Evolutionary conservation across 495 filamentous ascomycete species (phyloP), one percentile per base, ranked within the genome.

Genomic region (Penicillium soppii): DNA sequence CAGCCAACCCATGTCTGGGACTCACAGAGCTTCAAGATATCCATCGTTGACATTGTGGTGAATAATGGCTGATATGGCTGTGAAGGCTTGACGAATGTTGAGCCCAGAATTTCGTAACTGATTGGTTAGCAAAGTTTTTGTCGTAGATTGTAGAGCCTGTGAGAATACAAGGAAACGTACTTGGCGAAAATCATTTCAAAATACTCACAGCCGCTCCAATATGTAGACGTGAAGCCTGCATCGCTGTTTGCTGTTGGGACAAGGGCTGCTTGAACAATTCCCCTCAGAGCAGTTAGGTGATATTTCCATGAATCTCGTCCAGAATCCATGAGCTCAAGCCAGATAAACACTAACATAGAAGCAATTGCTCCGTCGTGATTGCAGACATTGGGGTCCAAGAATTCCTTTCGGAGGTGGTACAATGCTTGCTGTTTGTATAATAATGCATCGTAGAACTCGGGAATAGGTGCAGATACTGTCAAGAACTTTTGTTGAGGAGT

Each of bases 301-400:
- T 42, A 49, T 47, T 36, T 53, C 58, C 54, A 61, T 7, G 50
- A 47, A 17, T 61, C 30, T 40, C 32, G 43, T 22, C 58, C 53
- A n/a, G 50, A 55, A 32, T 57, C 54, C 46, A 61, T 57, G 0
- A 53, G 36, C 5, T 57, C 54, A n/a, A 52, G 40, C 58, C 58
- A 61, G 3, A 58, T 32, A 1, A 53, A 52, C 12, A 61, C 13
- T 2, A 61, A n/a, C 2, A 61, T 49, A n/a, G 50, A 57, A 15
- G 58, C 58, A 25, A 61, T 57, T 10, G 47, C 47, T 4, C 51
- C 58, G 12, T 54, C 48, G 4, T 48, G 29, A 22, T 61, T 54
- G 3, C 22, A 6, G 16, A 32, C 19, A 7, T 35, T 6, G 19
- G 19, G 12, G 16, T 33, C 32, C 16, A 23, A 21, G 12, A 35